A percentile compares a stretch with the other conserved stretches of the same genome.
Evolutionary conservation across 768 basidiomycete species (phyloP).

Genomic region (Pleurotus cornucopiae): DNA sequence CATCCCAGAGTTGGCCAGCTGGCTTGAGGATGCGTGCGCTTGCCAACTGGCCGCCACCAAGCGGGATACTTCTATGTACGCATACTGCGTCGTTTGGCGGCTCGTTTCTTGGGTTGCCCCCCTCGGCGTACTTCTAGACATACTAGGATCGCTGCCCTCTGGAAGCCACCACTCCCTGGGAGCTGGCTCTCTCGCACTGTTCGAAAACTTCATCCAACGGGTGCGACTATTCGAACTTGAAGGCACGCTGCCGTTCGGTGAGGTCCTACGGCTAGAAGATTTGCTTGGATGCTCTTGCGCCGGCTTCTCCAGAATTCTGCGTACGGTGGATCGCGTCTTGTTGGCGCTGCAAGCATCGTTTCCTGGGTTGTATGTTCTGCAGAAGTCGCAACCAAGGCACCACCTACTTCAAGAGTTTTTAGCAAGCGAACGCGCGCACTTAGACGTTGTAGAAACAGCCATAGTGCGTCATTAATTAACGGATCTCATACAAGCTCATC

Average conservation of each 20-base stretch:
- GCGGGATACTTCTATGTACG: constrained; percentile 19
- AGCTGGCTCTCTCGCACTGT: constrained; percentile 23
- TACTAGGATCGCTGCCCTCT: constrained; percentile 32
- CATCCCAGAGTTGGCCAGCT: constrained; percentile 31
- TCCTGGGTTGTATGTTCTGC: constrained; percentile 29
- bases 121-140: constrained; percentile 28
- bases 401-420: constrained; percentile 26
- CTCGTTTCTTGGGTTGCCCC: constrained; percentile 33
- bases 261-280: constrained; percentile 34
- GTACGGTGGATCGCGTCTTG: constrained; percentile 29
- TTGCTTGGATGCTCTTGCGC: constrained; percentile 25
- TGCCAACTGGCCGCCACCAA: constrained; percentile 20
- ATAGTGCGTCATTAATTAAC: constrained; percentile 19
- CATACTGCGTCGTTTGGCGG: constrained; percentile 24
- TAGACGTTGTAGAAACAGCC: constrained; percentile 21
- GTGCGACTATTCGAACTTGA: constrained; percentile 30
- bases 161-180: constrained; percentile 21
- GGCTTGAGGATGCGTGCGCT: constrained; percentile 25
- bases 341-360: constrained; percentile 28
- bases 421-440: constrained; percentile 28
- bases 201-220: constrained; percentile 30
- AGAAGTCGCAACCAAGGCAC: constrained; percentile 20
- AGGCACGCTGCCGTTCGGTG: constrained; percentile 29
- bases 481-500: not conserved
- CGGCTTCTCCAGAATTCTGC: constrained; percentile 31